These are phyloP conservation scores for Phytophthora multivora DNA, from an alignment of 352 stramenopile genomes.

Conservation along the genomic window DNA sequence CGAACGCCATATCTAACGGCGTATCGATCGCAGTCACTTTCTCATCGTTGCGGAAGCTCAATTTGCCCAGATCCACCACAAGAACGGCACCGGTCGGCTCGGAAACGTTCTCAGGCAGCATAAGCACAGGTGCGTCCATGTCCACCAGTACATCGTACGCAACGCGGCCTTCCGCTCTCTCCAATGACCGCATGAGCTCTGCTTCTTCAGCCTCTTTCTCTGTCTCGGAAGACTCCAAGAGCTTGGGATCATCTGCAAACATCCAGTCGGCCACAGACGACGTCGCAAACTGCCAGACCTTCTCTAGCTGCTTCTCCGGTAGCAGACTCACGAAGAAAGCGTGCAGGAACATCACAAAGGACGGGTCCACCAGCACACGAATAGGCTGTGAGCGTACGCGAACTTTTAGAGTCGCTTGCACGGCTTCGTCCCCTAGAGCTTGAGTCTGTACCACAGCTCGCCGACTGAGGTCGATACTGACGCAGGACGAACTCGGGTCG, in stretches of 20 bases:
- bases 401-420: constrained; percentile 37
- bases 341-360: constrained; percentile 71
- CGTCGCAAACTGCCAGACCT: constrained; percentile 81
- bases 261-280: constrained; percentile 85
- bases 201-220: constrained; percentile 49
- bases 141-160: constrained; percentile 74
- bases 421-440: constrained; percentile 11
- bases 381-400: constrained; percentile 66
- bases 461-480: constrained; percentile 51
- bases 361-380: constrained; percentile 71
- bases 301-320: constrained; percentile 71
- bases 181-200: constrained; percentile 42
- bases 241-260: constrained; percentile 63
- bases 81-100: constrained; percentile 49
- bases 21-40: constrained; percentile 23
- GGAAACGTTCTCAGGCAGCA: constrained; percentile 60
- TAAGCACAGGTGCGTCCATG: constrained; percentile 76
- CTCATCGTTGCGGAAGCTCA: constrained; percentile 66
- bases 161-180: constrained; percentile 31
- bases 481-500: constrained; percentile 38
- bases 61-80: constrained; percentile 72
- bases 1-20: background rate
- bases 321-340: constrained; percentile 75
- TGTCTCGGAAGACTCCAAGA: constrained; percentile 14
- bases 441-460: constrained; percentile 27